Evolutionary conservation across 179 eudicot genomes (phyloP), one percentile per base, ranked within the genome.

Genomic region (Silene vulgaris): DNA sequence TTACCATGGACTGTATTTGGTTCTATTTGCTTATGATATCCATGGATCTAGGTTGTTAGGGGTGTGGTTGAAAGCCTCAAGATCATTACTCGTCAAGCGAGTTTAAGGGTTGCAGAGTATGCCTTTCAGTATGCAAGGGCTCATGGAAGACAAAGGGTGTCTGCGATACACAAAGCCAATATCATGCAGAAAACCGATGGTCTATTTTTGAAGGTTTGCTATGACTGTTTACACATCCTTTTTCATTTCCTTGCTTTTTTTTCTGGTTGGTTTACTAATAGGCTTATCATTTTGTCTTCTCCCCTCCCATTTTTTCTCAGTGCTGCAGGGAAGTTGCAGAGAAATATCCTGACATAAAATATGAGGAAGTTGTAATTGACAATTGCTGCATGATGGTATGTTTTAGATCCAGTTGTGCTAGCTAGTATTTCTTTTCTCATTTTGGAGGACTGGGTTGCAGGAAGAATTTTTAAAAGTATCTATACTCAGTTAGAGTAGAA

Each of bases 121-220:
- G 99, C 99, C 17, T 95, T 95, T 71, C 87, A 90, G 85, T 95
- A 95, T 86, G 99, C 99, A 73, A 89, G 90, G 86, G 70, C 86
- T 76, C 89, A 90, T 77, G 97, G 99, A 75, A 91, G 99, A 82
- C 80, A 85, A 76, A 87, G 97, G 80, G 99, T 95, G 17, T 95
- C 99, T 73, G 99, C 99, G 2, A 90, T 95, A 29, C 99, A 95
- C 80, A 95, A 95, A 88, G 99, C 99, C 79, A 92, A 95, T 72
- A 95, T 95, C 84, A 95, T 95, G 99, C 97, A 92, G 88, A 95
- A 95, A 80, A 95, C 99, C 70, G 99, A 95, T 84, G 99, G 99
- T 74, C 97, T 95, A 73, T 95, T 95, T 75, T 89, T 95, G 9
- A 86, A 92, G 97, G 99, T 95, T 28, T 73, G 40, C 21, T 9